Evolutionary conservation across 2,329 filamentous ascomycete species (phyloP).

Genomic region (Ambrosiella beaveri): DNA sequence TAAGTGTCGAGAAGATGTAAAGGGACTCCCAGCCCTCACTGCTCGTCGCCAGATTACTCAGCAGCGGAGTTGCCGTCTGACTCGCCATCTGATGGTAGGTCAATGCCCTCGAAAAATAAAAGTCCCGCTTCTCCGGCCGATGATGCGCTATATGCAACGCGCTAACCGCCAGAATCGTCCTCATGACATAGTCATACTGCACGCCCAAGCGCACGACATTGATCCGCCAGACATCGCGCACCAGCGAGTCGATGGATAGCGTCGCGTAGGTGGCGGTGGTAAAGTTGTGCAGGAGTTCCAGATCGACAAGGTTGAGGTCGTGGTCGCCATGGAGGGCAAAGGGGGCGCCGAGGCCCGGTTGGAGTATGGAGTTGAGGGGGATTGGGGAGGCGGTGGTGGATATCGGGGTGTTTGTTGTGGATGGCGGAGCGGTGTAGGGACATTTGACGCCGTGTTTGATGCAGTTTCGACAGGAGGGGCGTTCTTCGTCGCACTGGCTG

Average conservation of each 20-base stretch:
- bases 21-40: constrained; percentile 16
- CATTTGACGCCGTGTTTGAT: constrained; percentile 18
- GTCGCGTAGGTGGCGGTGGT: constrained; percentile 31
- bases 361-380: neutral
- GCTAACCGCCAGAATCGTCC: constrained; percentile 30
- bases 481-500: constrained; percentile 17
- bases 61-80: constrained; percentile 17
- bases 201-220: constrained; percentile 31
- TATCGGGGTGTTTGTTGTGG: neutral
- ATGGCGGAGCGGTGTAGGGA: constrained; percentile 10
- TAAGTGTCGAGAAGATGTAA: constrained; percentile 19
- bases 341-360: neutral
- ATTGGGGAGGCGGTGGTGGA: neutral
- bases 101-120: constrained; percentile 13
- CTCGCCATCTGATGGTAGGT: constrained; percentile 19
- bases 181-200: constrained; percentile 29
- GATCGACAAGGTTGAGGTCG: constrained; percentile 24
- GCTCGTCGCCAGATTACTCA: constrained; percentile 15
- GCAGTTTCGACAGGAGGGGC: constrained; percentile 17
- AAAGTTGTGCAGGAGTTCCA: constrained; percentile 37
- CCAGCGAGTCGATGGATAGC: constrained; percentile 20
- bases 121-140: constrained; percentile 9
- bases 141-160: constrained; percentile 29
- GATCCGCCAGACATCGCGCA: constrained; percentile 30
- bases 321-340: constrained; percentile 11